Base-by-base conservation (phyloP, 2,329 filamentous ascomycete genomes). In the Fusarium torreyae region DNA sequence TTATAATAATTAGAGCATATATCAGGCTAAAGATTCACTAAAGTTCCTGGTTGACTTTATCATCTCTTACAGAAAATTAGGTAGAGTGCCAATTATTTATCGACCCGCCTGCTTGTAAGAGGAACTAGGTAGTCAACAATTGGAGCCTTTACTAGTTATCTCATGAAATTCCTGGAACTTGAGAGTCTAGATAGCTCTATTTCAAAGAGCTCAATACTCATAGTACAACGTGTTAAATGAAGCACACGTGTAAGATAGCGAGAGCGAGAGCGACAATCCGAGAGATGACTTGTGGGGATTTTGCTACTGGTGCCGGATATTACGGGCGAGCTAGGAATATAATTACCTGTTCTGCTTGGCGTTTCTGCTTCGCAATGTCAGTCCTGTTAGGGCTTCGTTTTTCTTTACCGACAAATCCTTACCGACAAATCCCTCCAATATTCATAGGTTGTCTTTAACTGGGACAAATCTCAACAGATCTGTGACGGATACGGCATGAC, bases 391-490 rank as follows among this genome's bases (percentile, higher is more conserved):
- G 62, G 62, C 53, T 54, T 61, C 43, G 36, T 46, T 39, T 38
- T 38, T n/a, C 31, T 54, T 66, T 46, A 66, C 55, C 43, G 46
- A 66, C 55, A 62, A 26, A 31, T 20, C 31, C 49, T 66, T 45
- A 66, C 48, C 43, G 46, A 66, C 55, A 61, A 28, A 42, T 57
- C 24, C 43, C 39, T 22, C 18, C 34, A 48, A 59, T 59, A 18
- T 36, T 53, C 18, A 33, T 59, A 6, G 33, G 26, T 31, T 28
- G 14, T 42, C 43, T 44, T 50, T 43, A 50, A 33, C 44, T 49
- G 43, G 44, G 63, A 64, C 49, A 56, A 63, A 71, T 74, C 71
- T 70, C 58, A 57, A 55, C 63, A 68, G 70, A 63, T 71, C 66
- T 74, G 45, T 60, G 39, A 57, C 57, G 57, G 71, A 57, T 63